phyloP scores from a whole-genome alignment of 352 stramenopile species.

The Globisporangium carolinianum region DNA sequence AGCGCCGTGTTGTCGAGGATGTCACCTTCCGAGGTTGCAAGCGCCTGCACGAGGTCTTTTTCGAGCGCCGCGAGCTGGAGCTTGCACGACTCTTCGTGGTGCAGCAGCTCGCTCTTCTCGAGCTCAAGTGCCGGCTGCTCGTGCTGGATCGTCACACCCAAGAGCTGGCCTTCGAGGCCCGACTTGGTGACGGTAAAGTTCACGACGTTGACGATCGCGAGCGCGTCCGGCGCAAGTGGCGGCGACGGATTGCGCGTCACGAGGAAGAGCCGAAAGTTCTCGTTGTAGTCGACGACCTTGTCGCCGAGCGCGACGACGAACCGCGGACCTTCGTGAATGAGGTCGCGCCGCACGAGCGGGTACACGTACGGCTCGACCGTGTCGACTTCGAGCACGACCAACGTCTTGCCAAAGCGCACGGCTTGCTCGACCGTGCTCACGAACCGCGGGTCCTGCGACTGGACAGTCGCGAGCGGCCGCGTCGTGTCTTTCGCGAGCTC shows the following conservation, averaged over 20 bases:
- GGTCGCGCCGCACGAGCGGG: constrained; percentile 85
- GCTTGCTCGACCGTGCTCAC: constrained; percentile 90
- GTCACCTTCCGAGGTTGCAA: constrained; percentile 93
- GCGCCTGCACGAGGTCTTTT: constrained; percentile 89
- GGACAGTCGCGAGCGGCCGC: constrained; percentile 83
- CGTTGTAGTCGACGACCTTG: constrained; percentile 93
- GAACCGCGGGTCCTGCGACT: constrained; percentile 84
- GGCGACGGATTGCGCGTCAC: constrained; percentile 89
- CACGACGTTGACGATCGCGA: constrained; percentile 88
- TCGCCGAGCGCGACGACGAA: constrained; percentile 89
- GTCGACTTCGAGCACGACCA: constrained; percentile 91
- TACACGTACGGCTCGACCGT: constrained; percentile 91
- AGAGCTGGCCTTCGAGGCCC: constrained; percentile 90
- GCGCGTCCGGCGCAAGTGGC: constrained; percentile 80
- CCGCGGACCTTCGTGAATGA: constrained; percentile 88
- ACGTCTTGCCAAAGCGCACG: constrained; percentile 94
- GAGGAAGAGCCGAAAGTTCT: constrained; percentile 91
- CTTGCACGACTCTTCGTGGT: constrained; percentile 93
- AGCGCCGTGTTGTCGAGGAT: constrained; percentile 93
- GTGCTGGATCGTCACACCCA: constrained; percentile 92
- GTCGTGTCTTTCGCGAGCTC: constrained; percentile 83
- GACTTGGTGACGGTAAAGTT: constrained; percentile 95
- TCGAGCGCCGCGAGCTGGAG: constrained; percentile 90
- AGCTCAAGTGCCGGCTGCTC: constrained; percentile 92
- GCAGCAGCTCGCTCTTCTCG: constrained; percentile 89